Conservation (phyloP, 768 basidiomycete genomes). For the Epithele typhae region DNA sequence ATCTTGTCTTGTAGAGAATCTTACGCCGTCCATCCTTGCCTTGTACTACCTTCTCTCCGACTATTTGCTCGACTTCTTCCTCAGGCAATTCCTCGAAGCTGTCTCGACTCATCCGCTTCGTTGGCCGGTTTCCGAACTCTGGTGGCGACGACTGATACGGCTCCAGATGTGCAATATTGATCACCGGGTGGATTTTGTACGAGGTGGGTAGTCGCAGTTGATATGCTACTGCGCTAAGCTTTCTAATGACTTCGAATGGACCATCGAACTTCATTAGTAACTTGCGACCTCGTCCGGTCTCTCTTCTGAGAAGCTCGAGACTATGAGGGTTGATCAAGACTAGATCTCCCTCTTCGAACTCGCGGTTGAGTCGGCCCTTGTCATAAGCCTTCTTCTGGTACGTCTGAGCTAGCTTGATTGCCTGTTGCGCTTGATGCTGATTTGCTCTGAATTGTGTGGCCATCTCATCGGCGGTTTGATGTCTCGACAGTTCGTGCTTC, state of each 20-base stretch:
- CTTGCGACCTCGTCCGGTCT: constrained; percentile 27
- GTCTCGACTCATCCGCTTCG: constrained; percentile 1
- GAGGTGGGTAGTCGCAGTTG: constrained; percentile 25
- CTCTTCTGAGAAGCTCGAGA: constrained; percentile 15
- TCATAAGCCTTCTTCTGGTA: constrained; percentile 16
- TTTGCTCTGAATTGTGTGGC: constrained; percentile 5
- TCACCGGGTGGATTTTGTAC: constrained; percentile 28
- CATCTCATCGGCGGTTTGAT: constrained; percentile 6
- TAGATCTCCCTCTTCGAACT: constrained; percentile 28
- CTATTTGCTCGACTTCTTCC: constrained; percentile 21
- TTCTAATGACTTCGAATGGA: constrained; percentile 27
- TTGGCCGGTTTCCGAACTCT: constrained; percentile 15
- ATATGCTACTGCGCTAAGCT: constrained; percentile 27
- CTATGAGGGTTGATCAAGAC: constrained; percentile 26
- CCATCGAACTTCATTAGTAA: constrained; percentile 28
- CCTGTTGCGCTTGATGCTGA: constrained; percentile 8
- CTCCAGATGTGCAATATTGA: constrained; percentile 32
- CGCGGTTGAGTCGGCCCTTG: constrained; percentile 1
- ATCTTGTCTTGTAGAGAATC: constrained; percentile 4
- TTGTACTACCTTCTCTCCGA: constrained; percentile 15
- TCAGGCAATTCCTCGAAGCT: constrained; percentile 17
- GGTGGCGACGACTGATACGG: constrained; percentile 20
- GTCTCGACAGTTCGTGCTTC: no score
- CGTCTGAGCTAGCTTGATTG: constrained; percentile 8
- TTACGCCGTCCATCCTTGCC: constrained; percentile 9